Conservation (phyloP, 148 eudicot genomes). For the Rhododendron simsii region DNA sequence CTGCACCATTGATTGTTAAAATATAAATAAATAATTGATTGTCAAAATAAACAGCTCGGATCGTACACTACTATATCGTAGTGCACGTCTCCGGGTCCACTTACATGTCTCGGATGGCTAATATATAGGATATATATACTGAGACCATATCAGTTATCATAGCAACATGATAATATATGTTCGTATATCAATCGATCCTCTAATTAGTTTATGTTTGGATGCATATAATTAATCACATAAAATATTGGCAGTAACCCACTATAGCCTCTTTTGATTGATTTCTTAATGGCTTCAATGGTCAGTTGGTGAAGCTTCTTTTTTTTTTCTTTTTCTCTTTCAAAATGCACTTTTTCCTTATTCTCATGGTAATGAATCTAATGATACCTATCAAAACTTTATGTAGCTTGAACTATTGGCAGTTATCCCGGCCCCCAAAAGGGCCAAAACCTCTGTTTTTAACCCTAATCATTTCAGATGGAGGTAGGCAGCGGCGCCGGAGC, state of each 20-base stretch:
- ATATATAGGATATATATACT: too few relatives aligned
- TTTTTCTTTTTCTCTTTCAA: neutral
- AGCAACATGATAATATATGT: too few relatives aligned
- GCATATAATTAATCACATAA: neutral
- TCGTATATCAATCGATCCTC: too few relatives aligned
- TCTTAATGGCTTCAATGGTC: neutral
- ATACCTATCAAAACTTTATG: neutral
- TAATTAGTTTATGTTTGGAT: neutral
- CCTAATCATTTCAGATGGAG: neutral
- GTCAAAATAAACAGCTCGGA: neutral
- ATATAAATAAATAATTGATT: too few relatives aligned
- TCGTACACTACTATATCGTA: too few relatives aligned
- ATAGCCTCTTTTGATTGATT: neutral
- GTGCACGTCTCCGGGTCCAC: neutral
- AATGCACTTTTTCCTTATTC: neutral
- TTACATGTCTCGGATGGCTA: neutral
- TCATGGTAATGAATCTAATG: neutral
- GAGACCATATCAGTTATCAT: too few relatives aligned
- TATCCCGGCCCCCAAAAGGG: too few relatives aligned
- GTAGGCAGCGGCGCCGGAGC: too few relatives aligned
- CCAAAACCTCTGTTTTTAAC: neutral
- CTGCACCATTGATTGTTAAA: neutral
- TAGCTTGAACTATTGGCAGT: neutral
- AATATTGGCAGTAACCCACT: neutral
- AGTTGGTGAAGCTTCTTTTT: neutral